Evolutionary conservation across 1,284 basidiomycete genomes (phyloP).

Genomic region (Ceratobasidium sp.): DNA sequence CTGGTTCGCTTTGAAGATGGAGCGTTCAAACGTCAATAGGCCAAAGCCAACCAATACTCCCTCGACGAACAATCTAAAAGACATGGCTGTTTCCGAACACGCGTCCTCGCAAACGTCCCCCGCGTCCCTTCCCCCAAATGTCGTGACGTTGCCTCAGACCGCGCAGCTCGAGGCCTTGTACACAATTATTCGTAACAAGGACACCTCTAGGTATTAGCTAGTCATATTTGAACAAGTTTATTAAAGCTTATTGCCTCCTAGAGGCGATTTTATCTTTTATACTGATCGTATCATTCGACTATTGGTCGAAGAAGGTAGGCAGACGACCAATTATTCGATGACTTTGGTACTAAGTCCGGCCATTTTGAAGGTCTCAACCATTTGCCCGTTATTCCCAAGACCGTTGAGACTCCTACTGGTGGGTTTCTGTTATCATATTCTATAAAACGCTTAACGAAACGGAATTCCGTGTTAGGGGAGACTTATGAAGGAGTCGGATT

Average conservation of each 20-base stretch:
- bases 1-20: constrained; percentile 10
- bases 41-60: not conserved
- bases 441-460: not conserved
- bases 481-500: constrained; percentile 89
- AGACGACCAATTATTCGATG: not conserved
- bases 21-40: not conserved
- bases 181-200: constrained; percentile 92
- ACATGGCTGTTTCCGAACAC: constrained; percentile 28
- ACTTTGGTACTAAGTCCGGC: constrained; percentile 10
- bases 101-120: constrained; percentile 48
- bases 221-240: not conserved
- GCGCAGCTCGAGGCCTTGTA: constrained; percentile 93
- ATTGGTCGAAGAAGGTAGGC: constrained; percentile 62
- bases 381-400: constrained; percentile 87
- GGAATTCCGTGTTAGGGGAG: constrained; percentile 63
- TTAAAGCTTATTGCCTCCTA: constrained; percentile 45
- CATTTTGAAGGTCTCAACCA: constrained; percentile 91
- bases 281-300: constrained; percentile 70
- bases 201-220: constrained; percentile 59
- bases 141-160: constrained; percentile 85
- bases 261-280: constrained; percentile 98
- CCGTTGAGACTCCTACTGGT: constrained; percentile 77
- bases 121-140: constrained; percentile 68
- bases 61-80: not conserved
- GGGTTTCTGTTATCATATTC: not conserved